These are phyloP conservation scores for Sabuloglossum arenarium DNA, from an alignment of 495 filamentous ascomycete genomes.

Conservation along the genomic window DNA sequence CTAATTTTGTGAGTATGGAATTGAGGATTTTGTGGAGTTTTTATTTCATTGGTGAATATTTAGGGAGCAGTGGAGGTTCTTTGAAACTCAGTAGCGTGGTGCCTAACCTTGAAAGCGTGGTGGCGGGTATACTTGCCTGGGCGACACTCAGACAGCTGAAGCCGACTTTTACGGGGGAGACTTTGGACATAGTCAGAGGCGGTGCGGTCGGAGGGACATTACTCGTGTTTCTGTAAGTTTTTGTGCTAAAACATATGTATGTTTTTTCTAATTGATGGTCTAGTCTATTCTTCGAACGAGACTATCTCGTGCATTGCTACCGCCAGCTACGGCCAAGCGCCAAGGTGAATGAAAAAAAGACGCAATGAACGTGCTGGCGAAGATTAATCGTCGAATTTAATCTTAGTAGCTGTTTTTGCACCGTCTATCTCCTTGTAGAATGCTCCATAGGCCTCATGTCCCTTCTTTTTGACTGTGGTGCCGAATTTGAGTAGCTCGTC, in stretches of 20 bases:
- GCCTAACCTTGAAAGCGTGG: slow-evolving; percentile 12
- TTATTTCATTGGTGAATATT: slow-evolving; percentile 44
- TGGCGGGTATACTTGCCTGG: slow-evolving; percentile 10
- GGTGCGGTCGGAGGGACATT: background rate
- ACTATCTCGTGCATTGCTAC: slow-evolving; percentile 3
- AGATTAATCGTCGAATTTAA: slow-evolving; percentile 58
- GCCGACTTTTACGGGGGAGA: slow-evolving; percentile 8
- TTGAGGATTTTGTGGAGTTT: slow-evolving; percentile 65
- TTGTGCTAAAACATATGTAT: background rate
- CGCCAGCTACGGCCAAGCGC: background rate
- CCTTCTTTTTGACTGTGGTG: slow-evolving; percentile 97
- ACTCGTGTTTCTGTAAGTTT: background rate
- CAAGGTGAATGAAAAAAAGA: background rate
- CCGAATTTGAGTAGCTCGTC: slow-evolving; percentile 82
- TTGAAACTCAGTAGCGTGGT: slow-evolving; percentile 10
- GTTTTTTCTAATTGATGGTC: background rate
- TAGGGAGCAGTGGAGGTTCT: slow-evolving; percentile 21
- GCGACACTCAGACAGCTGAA: background rate
- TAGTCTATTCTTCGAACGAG: background rate
- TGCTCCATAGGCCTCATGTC: slow-evolving; percentile 75
- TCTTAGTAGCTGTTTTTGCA: slow-evolving; percentile 72
- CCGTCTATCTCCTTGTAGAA: slow-evolving; percentile 70
- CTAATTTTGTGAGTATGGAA: slow-evolving; percentile 71
- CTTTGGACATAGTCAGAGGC: slow-evolving; percentile 1
- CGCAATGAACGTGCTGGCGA: background rate